Evolutionary conservation across 208 protist genomes (phyloP), one percentile per base, ranked within the genome.

Genomic region (Lotmaria passim): DNA sequence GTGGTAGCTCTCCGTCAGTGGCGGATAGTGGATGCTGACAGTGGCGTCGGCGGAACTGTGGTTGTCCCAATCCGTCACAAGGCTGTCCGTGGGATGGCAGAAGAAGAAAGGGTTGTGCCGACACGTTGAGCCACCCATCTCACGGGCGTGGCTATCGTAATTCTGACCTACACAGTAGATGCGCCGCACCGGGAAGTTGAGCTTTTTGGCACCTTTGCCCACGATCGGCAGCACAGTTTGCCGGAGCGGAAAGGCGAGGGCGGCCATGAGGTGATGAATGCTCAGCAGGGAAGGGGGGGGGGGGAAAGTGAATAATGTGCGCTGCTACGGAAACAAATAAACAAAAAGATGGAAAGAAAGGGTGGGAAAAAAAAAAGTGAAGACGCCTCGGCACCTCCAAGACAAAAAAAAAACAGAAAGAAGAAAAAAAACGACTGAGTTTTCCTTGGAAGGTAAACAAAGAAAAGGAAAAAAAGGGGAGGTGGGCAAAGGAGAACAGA

Each of bases 101-200:
- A 96, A 96, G 66, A 95, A 93, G 53, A 95, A 87, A 5, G 88
- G 89, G 47, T 87, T 81, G 26, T 64, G 55, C 26, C 80, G 72
- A 52, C 73, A 82, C 0, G 78, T 81, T 0, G 34, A 47, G 28
- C 71, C 64, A 39, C 86, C 88, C 79, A 93, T 91, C 69, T 94
- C 92, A 46, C 83, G 75, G 8, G 92, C 89, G 60, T 95, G 88
- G 52, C 69, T 77, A 10, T 72, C 78, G 73, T 88, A 95, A 77
- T 95, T 95, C 43, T 85, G 82, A 34, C 87, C 90, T 7, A 90
- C 78, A 36, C 84, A 90, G 73, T 91, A 94, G 41, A 92, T 71
- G 30, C 86, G 89, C 24, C 86, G 81, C 3, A 94, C 84, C 11
- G 89, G 86, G 57, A 86, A 94, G 36, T 75, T 50, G 10, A 84